Conservation (phyloP, 805 yeast genomes). For the Hanseniaspora occidentalis region DNA sequence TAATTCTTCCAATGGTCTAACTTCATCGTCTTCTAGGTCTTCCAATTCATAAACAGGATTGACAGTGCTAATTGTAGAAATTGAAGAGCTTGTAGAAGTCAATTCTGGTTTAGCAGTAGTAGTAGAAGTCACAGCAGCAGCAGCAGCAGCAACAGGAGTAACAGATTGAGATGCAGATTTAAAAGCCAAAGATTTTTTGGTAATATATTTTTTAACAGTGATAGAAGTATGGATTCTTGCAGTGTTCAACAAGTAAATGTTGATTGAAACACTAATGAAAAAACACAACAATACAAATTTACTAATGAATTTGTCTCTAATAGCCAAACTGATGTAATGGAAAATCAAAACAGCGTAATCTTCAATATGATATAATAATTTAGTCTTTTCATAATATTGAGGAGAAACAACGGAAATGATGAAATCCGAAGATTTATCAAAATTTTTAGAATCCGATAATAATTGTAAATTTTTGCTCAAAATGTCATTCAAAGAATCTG, state of each 20-base stretch:
- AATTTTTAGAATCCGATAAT: slow-evolving; percentile 6
- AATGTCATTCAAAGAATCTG: too few species aligned
- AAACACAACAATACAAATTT: slow-evolving; percentile 64
- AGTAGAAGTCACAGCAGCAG: not conserved
- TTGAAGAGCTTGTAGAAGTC: slow-evolving; percentile 15
- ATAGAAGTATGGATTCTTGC: slow-evolving; percentile 51
- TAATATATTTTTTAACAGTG: slow-evolving; percentile 22
- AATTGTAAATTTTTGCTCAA: slow-evolving; percentile 15
- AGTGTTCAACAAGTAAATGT: slow-evolving; percentile 75
- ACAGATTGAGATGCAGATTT: not conserved
- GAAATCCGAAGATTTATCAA: slow-evolving; percentile 25
- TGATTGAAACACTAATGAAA: slow-evolving; percentile 64
- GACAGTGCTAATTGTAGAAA: slow-evolving; percentile 9
- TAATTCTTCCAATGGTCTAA: slow-evolving; percentile 56
- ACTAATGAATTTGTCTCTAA: slow-evolving; percentile 69
- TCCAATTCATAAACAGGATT: slow-evolving; percentile 20
- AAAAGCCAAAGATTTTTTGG: slow-evolving; percentile 6
- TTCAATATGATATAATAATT: slow-evolving; percentile 45
- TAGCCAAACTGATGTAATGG: slow-evolving; percentile 49
- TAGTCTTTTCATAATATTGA: slow-evolving; percentile 45
- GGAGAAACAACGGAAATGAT: slow-evolving; percentile 48
- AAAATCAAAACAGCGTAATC: slow-evolving; percentile 41
- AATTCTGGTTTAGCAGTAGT: slow-evolving; percentile 18
- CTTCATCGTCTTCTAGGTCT: slow-evolving; percentile 26
- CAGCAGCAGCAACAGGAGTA: not conserved